phyloP scores from a whole-genome alignment of 331 rosid genomes.

The Malus hybrid region DNA sequence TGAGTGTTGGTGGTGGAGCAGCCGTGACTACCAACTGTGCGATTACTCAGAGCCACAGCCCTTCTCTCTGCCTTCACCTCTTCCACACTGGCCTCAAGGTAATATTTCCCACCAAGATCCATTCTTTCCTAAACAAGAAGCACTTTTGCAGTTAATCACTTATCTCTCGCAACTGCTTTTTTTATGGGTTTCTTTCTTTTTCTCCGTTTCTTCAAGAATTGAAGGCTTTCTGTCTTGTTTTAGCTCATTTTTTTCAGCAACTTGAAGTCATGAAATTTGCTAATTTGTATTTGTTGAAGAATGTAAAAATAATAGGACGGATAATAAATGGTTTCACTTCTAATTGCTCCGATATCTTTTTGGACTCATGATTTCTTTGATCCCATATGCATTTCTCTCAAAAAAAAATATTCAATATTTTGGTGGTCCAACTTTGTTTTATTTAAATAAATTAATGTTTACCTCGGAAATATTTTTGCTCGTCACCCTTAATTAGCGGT shows the following conservation, averaged over 20 bases:
- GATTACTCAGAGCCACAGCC: slow-evolving; percentile 39
- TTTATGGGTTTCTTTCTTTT: not conserved
- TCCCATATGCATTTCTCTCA: not conserved
- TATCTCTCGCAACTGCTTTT: not conserved
- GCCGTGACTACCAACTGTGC: slow-evolving; percentile 11
- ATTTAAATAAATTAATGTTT: not conserved
- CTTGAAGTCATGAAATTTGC: not conserved
- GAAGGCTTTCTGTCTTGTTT: not conserved
- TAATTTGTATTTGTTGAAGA: not conserved
- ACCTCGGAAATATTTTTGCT: no score
- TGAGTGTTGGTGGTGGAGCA: slow-evolving; percentile 55
- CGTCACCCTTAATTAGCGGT: no score
- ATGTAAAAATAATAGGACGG: no score
- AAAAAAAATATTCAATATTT: not conserved
- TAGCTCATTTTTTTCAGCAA: not conserved
- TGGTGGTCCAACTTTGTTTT: not conserved
- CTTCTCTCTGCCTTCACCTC: slow-evolving; percentile 67
- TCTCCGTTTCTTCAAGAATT: not conserved
- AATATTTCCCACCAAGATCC: not conserved
- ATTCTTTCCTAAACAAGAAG: not conserved
- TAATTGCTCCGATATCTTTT: no score
- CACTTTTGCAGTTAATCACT: not conserved
- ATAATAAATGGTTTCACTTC: no score
- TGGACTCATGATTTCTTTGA: not conserved
- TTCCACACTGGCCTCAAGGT: slow-evolving; percentile 91